Conservation (phyloP, 2,329 filamentous ascomycete species). For the Dothidotthia symphoricarpi region DNA sequence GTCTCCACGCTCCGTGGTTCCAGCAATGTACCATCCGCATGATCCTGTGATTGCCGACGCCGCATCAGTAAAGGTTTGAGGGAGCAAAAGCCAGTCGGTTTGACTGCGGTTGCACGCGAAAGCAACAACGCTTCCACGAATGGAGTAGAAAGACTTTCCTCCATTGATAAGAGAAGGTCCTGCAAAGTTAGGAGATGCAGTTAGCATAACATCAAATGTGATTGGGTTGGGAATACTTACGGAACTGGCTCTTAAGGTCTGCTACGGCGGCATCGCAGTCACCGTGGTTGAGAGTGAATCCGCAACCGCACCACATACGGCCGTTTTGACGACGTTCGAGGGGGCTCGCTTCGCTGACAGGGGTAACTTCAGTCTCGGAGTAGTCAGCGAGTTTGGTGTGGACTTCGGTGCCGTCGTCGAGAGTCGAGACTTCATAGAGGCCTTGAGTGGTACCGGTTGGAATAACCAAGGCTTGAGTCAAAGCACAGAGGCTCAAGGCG, state of each 20-base stretch:
- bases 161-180: neutral
- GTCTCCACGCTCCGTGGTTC: neutral
- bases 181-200: neutral
- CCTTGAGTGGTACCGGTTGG: conserved; percentile 1
- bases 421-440: conserved; percentile 2
- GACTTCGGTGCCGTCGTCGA: conserved; percentile 2
- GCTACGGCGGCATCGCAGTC: conserved; percentile 7
- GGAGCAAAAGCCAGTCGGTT: neutral
- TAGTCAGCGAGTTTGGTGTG: conserved; percentile 2
- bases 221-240: neutral
- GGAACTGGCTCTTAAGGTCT: conserved; percentile 4
- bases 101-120: conserved; percentile 2
- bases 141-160: conserved; percentile 2
- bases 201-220: neutral
- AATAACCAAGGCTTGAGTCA: conserved; percentile 2
- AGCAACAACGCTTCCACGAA: conserved; percentile 4
- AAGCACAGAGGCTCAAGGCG: conserved; percentile 1
- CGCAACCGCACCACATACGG: conserved; percentile 6
- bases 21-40: conserved; percentile 1
- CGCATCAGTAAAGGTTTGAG: neutral
- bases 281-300: conserved; percentile 4
- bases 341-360: neutral
- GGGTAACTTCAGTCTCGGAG: neutral
- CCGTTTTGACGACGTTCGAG: conserved; percentile 1
- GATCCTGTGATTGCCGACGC: neutral